Base-by-base conservation (phyloP, 108 stramenopile genomes). In the Nitzschia putrida region DNA sequence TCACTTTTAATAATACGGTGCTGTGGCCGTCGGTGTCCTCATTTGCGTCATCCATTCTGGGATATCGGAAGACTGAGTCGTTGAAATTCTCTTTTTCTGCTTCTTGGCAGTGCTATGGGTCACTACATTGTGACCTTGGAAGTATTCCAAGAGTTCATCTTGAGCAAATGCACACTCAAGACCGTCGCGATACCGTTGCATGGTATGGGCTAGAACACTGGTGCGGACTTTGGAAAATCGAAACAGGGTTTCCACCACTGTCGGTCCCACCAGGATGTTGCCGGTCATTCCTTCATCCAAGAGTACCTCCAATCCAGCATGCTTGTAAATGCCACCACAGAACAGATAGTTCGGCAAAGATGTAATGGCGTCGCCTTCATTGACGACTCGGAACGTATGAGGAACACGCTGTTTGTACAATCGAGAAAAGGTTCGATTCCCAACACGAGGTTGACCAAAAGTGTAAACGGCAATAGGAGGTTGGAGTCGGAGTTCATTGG, bases 391-490 rank as follows among this genome's bases (percentile, higher is more conserved):
- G 66, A 86, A 92, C 2, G 86, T 80, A 69, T 92, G 91, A 38
- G 88, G 87, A 25, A 92, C 91, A 29, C 85, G 63, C 52, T 86
- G 81, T 49, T 89, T 88, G 78, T 88, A 92, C 13, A 88, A 44
- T 12, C 71, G 69, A 42, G 87, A 74, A 67, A 93, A 93, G 10
- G 87, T 77, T 14, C 47, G 20, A 63, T 85, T 86, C 0, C 77
- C 82, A 45, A 79, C 77, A 23, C 81, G 74, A 24, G 82, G 76
- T 53, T 82, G 87, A 8, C 90, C 90, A 74, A 75, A 91, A 14
- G 86, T 89, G 43, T 91, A 91, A 0, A 88, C 85, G 26, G 86
- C 86, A 41, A 91, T 86, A 2, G 90, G 83, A 7, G 90, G 90
- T 16, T 85, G 86, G 22, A 91, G 66, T 16, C 73, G 80, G 12